Base-by-base conservation (phyloP, 352 stramenopile genomes). In the Phytophthora multivora region DNA sequence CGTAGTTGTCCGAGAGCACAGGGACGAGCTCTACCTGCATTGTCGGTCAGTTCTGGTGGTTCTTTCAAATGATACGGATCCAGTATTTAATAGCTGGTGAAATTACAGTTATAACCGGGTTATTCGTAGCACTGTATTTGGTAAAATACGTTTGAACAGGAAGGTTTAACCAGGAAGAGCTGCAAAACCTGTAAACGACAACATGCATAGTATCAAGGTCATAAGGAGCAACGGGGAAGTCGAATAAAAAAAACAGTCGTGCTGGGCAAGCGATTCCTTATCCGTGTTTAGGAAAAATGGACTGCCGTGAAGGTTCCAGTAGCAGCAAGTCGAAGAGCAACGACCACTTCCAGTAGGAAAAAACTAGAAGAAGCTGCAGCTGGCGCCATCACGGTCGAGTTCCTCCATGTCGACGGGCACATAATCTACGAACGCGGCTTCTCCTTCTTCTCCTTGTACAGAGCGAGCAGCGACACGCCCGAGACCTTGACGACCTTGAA, bases 371-470 rank as follows among this genome's bases (percentile, higher is more conserved):
- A 30, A 26, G 15, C 21, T 66, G 52, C 42, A 39, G 19, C 43
- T 28, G 47, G 19, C 15, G 38, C 62, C n/a, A 41, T 25, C 28
- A 58, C 54, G 16, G 25, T 16, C 48, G 31, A 64, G 50, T 57
- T 69, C 50, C 63, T 25, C 40, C 43, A 23, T 35, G 38, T 59
- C 43, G 13, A 58, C 43, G 28, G 31, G 42, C 50, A 52, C 60
- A 76, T 73, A 72, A 80, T 90, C 93, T 98, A 98, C 69, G 93
- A 98, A 93, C 97, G 94, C 67, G 97, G 97, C 92, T 99, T 99
- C 81, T 99, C 98, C 96, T 99, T 99, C 96, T 99, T 99, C 81
- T 99, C 90, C 94, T 99, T 99, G 95, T 99, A 99, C 66, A 99
- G 93, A 71, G 97, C 97, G 69, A 99, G 96, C 63, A 99, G 93